These are phyloP conservation scores for Cerioporus squamosus DNA, from an alignment of 1,284 basidiomycete species.

Conservation along the genomic window DNA sequence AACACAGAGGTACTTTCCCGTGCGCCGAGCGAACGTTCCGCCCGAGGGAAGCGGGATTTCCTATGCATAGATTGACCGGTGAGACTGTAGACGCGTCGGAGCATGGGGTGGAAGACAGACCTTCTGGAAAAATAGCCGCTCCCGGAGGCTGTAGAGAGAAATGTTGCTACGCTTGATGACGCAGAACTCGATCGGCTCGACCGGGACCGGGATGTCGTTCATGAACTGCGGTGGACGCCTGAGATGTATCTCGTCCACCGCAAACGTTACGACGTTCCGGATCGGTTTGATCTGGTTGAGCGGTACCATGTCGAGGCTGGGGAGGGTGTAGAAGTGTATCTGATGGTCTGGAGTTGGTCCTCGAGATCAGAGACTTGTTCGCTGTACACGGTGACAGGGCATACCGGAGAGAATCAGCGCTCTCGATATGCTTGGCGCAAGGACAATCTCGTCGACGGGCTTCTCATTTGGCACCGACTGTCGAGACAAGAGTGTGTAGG, in stretches of 20 bases:
- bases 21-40: conserved; percentile 65
- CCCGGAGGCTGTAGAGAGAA: conserved; percentile 67
- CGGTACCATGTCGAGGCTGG: conserved; percentile 75
- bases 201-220: conserved; percentile 40
- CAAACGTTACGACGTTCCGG: conserved; percentile 77
- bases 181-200: conserved; percentile 75
- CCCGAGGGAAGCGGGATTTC: conserved; percentile 80
- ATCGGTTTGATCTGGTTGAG: conserved; percentile 68
- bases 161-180: conserved; percentile 77
- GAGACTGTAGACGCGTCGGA: background rate
- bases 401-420: conserved; percentile 75
- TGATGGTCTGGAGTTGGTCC: conserved; percentile 60
- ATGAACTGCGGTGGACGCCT: conserved; percentile 52
- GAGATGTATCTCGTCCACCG: conserved; percentile 81
- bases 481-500: conserved; percentile 70
- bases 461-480: conserved; percentile 66
- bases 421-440: conserved; percentile 75
- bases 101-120: conserved; percentile 36
- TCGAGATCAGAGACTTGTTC: background rate
- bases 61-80: conserved; percentile 40
- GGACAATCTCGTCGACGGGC: conserved; percentile 76
- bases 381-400: conserved; percentile 8
- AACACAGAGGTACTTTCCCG: conserved; percentile 71
- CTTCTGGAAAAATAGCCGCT: conserved; percentile 65
- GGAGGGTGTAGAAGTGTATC: conserved; percentile 80